A percentile compares a stretch with the other conserved stretches of the same genome.
Conservation (phyloP, 1,284 basidiomycete genomes). For the Polyporus tsugae region DNA sequence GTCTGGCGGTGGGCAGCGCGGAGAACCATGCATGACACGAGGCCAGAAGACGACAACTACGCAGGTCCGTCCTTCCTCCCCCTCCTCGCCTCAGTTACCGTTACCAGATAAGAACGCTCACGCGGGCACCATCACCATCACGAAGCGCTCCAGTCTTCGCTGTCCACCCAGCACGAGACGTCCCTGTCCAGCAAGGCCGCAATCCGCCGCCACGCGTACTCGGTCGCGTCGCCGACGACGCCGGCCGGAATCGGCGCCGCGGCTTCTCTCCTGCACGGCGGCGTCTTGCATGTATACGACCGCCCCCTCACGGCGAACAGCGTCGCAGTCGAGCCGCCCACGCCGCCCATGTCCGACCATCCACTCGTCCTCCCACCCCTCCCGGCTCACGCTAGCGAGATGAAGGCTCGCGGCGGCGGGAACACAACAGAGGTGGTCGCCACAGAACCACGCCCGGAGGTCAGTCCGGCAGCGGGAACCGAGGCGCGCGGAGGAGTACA, state of each 20-base stretch:
- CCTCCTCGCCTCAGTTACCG: background rate
- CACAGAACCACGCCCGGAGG: background rate
- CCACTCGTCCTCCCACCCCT: background rate
- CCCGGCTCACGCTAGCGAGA: background rate
- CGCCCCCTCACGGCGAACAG: background rate
- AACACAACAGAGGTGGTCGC: background rate
- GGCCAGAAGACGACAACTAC: background rate
- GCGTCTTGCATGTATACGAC: background rate
- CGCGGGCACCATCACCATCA: too few relatives aligned
- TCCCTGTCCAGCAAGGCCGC: background rate
- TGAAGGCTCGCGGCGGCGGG: background rate
- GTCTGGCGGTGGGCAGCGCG: background rate
- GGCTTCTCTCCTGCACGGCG: background rate
- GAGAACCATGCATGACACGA: background rate
- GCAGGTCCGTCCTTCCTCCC: background rate
- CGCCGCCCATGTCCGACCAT: background rate
- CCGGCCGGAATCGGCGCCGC: background rate
- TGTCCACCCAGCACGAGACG: background rate
- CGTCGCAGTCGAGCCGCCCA: slow-evolving; percentile 2
- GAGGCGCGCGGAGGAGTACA: background rate
- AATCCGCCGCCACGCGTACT: background rate
- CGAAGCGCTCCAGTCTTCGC: background rate
- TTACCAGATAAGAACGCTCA: background rate
- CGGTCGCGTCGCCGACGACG: background rate
- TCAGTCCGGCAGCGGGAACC: background rate